These are phyloP conservation scores for Colletotrichum destructivum DNA, from an alignment of 2,329 filamentous ascomycete genomes.

Conservation along the genomic window DNA sequence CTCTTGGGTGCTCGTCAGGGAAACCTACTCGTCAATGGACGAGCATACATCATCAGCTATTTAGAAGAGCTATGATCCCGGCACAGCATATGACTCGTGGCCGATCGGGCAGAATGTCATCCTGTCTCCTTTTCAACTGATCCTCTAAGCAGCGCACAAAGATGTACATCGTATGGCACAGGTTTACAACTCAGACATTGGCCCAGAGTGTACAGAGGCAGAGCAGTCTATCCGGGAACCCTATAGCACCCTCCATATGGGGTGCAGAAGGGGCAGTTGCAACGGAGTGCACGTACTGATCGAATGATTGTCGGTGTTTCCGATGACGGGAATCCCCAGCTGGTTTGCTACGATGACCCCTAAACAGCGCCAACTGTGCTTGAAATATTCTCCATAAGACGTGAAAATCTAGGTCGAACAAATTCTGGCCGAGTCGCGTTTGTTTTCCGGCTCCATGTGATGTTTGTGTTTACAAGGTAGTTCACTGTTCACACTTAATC, in stretches of 20 bases:
- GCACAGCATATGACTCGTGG: constrained; percentile 22
- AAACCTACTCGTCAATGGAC: background rate
- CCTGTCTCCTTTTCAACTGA: background rate
- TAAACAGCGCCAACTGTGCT: background rate
- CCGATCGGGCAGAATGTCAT: constrained; percentile 1
- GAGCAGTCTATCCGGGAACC: too few species aligned
- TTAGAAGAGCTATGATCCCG: background rate
- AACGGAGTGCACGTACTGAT: too few species aligned
- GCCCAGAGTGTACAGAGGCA: too few species aligned
- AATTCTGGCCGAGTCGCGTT: too few species aligned
- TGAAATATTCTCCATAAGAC: background rate
- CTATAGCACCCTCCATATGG: background rate
- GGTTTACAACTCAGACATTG: background rate
- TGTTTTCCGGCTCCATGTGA: too few species aligned
- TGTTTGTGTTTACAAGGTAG: too few species aligned
- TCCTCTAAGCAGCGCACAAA: background rate
- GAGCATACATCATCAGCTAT: background rate
- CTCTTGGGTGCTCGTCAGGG: too few species aligned
- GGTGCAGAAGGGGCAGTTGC: constrained; percentile 6
- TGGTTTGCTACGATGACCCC: background rate
- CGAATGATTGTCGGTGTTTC: background rate
- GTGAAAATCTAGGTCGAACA: background rate
- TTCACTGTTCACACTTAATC: background rate
- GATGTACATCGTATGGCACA: background rate
- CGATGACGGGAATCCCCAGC: background rate